Evolutionary conservation across 2,329 filamentous ascomycete species (phyloP).

Genomic region (Ceratocystis lukuohia): DNA sequence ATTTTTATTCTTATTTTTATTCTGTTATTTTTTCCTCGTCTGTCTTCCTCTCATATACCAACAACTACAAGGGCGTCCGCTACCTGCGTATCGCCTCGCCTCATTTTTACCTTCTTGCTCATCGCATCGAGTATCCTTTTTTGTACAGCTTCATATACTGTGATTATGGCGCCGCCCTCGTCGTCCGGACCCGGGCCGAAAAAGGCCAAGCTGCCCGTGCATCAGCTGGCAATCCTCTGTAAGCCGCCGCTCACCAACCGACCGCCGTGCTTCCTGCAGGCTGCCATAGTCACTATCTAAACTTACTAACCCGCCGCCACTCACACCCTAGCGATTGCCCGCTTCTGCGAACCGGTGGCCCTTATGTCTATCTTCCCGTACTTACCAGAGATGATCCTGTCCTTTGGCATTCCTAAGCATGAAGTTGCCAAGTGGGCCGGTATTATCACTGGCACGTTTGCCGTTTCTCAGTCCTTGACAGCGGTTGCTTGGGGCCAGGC

Average conservation of each 20-base stretch:
- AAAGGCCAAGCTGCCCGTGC: constrained; percentile 16
- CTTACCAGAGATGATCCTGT: constrained; percentile 70
- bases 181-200: constrained; percentile 5
- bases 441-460: constrained; percentile 58
- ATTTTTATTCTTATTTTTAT: neutral
- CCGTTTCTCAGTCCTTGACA: constrained; percentile 55
- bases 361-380: constrained; percentile 59
- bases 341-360: constrained; percentile 63
- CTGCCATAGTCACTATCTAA: neutral
- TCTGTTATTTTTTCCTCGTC: neutral
- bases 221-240: constrained; percentile 18
- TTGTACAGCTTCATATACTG: neutral
- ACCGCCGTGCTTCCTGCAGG: neutral
- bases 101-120: neutral
- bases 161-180: constrained; percentile 5
- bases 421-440: constrained; percentile 73
- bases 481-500: constrained; percentile 63
- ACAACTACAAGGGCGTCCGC: too few relatives aligned
- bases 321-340: constrained; percentile 48
- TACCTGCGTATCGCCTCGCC: neutral
- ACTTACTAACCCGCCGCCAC: too few relatives aligned
- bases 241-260: constrained; percentile 13
- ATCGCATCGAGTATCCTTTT: neutral
- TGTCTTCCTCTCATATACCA: neutral
- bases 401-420: constrained; percentile 57